Evolutionary conservation across 1,284 basidiomycete species (phyloP).

Genomic region (Ustilago curta): DNA sequence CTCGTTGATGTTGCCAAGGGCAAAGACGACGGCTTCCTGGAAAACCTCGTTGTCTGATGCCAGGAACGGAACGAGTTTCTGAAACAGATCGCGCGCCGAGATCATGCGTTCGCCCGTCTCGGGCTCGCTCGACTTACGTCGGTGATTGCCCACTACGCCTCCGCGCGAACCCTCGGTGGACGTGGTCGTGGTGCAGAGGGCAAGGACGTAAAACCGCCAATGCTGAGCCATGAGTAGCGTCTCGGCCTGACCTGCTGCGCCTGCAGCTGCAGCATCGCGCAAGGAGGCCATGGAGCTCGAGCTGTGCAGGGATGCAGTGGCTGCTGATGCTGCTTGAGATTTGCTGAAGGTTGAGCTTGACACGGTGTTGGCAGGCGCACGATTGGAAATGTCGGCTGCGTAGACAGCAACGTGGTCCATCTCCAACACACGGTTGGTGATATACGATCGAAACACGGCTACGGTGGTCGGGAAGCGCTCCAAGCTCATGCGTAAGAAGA

Average conservation of each 20-base stretch:
- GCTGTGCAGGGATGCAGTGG: conserved; percentile 31
- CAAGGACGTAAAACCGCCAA: conserved; percentile 87
- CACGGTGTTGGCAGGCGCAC: conserved; percentile 29
- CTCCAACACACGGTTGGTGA: conserved; percentile 69
- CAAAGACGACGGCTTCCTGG: conserved; percentile 85
- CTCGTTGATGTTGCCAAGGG: conserved; percentile 85
- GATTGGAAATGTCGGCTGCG: conserved; percentile 66
- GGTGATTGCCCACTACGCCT: conserved; percentile 78
- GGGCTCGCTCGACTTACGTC: conserved; percentile 77
- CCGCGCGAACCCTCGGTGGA: conserved; percentile 60
- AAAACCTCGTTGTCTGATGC: conserved; percentile 86
- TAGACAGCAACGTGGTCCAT: conserved; percentile 70
- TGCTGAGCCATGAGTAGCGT: conserved; percentile 79
- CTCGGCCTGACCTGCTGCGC: conserved; percentile 71
- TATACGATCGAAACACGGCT: conserved; percentile 69
- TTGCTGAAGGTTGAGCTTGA: conserved; percentile 37
- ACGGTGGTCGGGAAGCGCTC: conserved; percentile 69
- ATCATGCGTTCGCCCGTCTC: conserved; percentile 76
- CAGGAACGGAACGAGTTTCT: conserved; percentile 85
- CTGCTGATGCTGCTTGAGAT: conserved; percentile 34
- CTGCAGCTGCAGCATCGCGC: conserved; percentile 54
- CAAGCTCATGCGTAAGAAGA: conserved; percentile 68
- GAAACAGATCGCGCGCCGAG: conserved; percentile 81
- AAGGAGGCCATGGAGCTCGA: conserved; percentile 39
- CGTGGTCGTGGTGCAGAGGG: conserved; percentile 79